A percentile compares a stretch with the other conserved stretches of the same genome.
phyloP scores from a whole-genome alignment of 2,329 filamentous ascomycete species.

The Truncatella angustata region DNA sequence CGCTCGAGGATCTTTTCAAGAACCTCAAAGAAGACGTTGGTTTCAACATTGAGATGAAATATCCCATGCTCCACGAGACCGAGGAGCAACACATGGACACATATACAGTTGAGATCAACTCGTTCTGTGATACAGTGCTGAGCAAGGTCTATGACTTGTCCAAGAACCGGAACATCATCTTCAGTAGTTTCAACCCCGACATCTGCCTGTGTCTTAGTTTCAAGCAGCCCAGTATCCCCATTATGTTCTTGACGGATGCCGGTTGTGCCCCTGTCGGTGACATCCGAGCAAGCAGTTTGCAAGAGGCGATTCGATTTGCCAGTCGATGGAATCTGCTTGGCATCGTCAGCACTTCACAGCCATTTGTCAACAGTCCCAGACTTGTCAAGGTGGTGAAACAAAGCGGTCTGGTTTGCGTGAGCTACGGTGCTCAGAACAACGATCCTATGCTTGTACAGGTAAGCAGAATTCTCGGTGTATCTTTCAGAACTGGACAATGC shows the following conservation, averaged over 20 bases:
- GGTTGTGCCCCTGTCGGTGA: conserved; percentile 81
- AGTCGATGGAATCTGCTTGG: conserved; percentile 92
- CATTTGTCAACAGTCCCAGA: conserved; percentile 83
- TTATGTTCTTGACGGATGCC: conserved; percentile 90
- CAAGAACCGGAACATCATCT: conserved; percentile 85
- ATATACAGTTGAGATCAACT: conserved; percentile 93
- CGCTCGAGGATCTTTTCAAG: conserved; percentile 87
- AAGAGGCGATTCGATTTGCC: conserved; percentile 94
- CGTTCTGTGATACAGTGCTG: conserved; percentile 92
- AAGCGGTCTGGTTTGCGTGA: conserved; percentile 88
- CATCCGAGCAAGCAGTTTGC: conserved; percentile 83
- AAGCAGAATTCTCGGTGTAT: no score
- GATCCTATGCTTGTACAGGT: conserved; percentile 83
- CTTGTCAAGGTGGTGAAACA: conserved; percentile 93
- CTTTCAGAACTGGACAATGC: not conserved
- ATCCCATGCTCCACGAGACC: conserved; percentile 94
- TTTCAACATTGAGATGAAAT: conserved; percentile 99
- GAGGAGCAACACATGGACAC: conserved; percentile 97
- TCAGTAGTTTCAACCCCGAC: conserved; percentile 96
- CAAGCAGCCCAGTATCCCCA: conserved; percentile 95
- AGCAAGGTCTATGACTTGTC: conserved; percentile 85
- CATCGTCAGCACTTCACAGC: conserved; percentile 84
- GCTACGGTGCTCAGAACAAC: conserved; percentile 90
- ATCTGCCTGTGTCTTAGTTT: conserved; percentile 92
- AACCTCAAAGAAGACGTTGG: conserved; percentile 79